A percentile compares a stretch with the other conserved stretches of the same genome.
Conservation (phyloP, 2,329 filamentous ascomycete genomes). For the Arthrobotrys pseudoclavata region DNA sequence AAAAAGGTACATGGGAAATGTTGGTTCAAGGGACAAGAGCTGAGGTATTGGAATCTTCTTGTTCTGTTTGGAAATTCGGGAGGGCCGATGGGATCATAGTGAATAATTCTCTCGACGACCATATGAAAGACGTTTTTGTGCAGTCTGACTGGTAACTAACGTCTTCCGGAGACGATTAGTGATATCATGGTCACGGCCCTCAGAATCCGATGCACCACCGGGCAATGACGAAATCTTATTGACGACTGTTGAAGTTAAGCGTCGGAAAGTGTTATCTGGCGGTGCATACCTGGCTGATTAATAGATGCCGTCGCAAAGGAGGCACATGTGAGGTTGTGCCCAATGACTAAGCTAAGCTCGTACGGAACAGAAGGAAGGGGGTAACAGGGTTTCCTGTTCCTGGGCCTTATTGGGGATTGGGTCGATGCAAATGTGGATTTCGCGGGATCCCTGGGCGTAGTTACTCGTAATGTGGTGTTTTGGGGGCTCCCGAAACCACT, state of each 20-base stretch:
- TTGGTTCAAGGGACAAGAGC: neutral
- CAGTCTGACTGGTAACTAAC: neutral
- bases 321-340: conserved; percentile 52
- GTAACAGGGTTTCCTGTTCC: conserved; percentile 28
- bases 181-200: neutral
- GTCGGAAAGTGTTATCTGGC: conserved; percentile 26
- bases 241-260: neutral
- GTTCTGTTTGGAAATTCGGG: neutral
- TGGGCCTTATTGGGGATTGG: conserved; percentile 55
- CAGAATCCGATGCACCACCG: neutral
- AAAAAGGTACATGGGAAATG: conserved; percentile 4
- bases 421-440: conserved; percentile 31
- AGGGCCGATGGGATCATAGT: conserved; percentile 12
- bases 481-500: conserved; percentile 21
- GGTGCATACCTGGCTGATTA: conserved; percentile 21
- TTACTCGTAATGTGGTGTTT: conserved; percentile 3
- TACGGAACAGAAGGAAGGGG: conserved; percentile 12
- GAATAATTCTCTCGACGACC: neutral
- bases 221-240: conserved; percentile 37
- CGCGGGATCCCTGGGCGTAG: neutral
- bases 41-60: neutral
- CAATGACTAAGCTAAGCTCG: conserved; percentile 60
- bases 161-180: neutral
- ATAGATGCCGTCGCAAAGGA: conserved; percentile 22
- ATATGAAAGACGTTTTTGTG: neutral